Evolutionary conservation across 1,284 basidiomycete genomes (phyloP).

Genomic region (Tylopilus sp.): DNA sequence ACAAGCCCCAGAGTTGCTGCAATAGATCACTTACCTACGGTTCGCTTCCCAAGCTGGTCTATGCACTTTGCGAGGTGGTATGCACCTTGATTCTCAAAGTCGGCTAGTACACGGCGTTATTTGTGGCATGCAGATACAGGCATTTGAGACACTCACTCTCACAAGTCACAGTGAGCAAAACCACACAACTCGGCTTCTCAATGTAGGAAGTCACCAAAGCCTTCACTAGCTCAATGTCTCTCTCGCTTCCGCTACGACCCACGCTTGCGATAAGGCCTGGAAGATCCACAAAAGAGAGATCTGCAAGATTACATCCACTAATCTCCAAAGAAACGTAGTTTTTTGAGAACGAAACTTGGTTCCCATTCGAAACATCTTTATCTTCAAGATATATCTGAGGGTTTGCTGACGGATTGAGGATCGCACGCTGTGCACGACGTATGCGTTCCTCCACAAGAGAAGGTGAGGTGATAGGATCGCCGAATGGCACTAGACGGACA

Average conservation of each 20-base stretch:
- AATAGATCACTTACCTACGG: conserved; percentile 65
- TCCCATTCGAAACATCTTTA: conserved; percentile 44
- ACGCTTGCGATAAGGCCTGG: conserved; percentile 75
- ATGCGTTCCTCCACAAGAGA: conserved; percentile 71
- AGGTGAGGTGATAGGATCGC: conserved; percentile 62
- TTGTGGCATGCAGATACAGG: not conserved
- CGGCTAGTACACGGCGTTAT: conserved; percentile 55
- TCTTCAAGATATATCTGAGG: conserved; percentile 51
- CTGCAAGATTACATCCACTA: conserved; percentile 72
- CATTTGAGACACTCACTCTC: conserved; percentile 61
- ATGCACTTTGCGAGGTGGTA: conserved; percentile 65
- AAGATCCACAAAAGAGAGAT: conserved; percentile 71
- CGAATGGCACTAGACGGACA: conserved; percentile 60
- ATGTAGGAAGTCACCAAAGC: conserved; percentile 71
- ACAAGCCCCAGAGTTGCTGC: too few species aligned
- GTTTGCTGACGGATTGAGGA: conserved; percentile 67
- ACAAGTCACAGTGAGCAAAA: conserved; percentile 77
- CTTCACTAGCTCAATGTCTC: conserved; percentile 71
- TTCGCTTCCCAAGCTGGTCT: conserved; percentile 71
- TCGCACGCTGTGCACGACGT: conserved; percentile 75
- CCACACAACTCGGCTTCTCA: conserved; percentile 70
- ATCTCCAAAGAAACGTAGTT: conserved; percentile 77
- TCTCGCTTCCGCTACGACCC: conserved; percentile 57
- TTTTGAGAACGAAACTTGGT: conserved; percentile 67
- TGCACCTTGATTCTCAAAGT: conserved; percentile 82